phyloP scores from a whole-genome alignment of 2,329 filamentous ascomycete species.

The Raffaelea ambrosiae region DNA sequence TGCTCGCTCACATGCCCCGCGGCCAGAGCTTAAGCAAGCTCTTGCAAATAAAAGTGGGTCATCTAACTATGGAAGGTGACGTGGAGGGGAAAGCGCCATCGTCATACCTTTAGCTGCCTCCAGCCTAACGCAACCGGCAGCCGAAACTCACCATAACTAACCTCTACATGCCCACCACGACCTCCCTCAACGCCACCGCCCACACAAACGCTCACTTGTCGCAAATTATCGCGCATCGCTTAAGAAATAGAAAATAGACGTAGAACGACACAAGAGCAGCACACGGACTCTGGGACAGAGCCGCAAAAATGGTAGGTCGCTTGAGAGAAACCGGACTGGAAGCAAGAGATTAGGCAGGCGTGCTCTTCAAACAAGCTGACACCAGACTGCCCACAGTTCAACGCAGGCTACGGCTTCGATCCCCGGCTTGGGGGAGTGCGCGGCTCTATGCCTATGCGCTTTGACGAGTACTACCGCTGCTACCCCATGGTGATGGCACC shows the following conservation, averaged over 20 bases:
- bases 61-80: background rate
- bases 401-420: conserved; percentile 7
- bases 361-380: background rate
- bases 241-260: no score
- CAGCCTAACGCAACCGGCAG: background rate
- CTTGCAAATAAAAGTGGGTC: background rate
- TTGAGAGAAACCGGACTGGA: background rate
- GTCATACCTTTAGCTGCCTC: conserved; percentile 4
- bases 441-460: conserved; percentile 57
- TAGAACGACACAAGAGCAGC: no score
- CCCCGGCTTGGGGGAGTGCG: conserved; percentile 24
- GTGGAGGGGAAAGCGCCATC: background rate
- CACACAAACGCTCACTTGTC: no score
- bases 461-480: conserved; percentile 98
- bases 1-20: no score
- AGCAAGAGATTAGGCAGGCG: no score
- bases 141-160: no score
- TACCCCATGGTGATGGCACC: conserved; percentile 94
- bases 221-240: no score
- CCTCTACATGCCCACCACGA: no score
- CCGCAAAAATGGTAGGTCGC: background rate
- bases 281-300: no score
- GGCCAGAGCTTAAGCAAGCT: no score
- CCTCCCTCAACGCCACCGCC: no score
- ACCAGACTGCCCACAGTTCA: background rate